Percentiles rank a stretch among this genome's conserved stretches.
Conservation (phyloP, 108 stramenopile species). For the Skeletonema costatum region DNA sequence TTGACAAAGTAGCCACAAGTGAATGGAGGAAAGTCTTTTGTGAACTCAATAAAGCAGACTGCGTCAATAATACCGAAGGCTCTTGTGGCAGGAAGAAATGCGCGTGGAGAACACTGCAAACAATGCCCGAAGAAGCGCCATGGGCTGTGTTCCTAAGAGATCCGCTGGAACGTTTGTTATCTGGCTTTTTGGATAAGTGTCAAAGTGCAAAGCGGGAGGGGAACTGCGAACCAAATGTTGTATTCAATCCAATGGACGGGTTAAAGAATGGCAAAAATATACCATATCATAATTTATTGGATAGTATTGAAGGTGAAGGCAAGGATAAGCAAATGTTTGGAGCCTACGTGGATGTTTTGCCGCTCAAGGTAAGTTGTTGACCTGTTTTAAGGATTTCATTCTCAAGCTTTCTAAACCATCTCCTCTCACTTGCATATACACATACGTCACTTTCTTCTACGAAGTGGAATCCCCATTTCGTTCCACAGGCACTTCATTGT, state of each 20-base stretch:
- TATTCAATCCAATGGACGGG: conserved; percentile 21
- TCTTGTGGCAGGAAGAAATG: conserved; percentile 21
- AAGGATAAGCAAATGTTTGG: conserved; percentile 46
- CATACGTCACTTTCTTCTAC: not conserved
- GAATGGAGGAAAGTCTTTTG: conserved; percentile 45
- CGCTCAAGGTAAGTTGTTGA: conserved; percentile 35
- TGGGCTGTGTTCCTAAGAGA: conserved; percentile 62
- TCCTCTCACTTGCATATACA: not conserved
- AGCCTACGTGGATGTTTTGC: conserved; percentile 56
- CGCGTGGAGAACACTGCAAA: conserved; percentile 18
- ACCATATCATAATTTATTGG: conserved; percentile 7
- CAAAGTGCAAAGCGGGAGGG: not conserved
- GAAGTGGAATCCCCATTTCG: conserved; percentile 67
- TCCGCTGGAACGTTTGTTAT: conserved; percentile 62
- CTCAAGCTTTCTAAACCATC: not conserved
- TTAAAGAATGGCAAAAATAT: not conserved
- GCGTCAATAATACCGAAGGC: conserved; percentile 5
- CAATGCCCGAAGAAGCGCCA: conserved; percentile 24
- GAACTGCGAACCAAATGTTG: conserved; percentile 40
- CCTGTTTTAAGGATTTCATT: not conserved
- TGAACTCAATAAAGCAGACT: conserved; percentile 29
- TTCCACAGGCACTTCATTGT: conserved; percentile 55
- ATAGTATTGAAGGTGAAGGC: conserved; percentile 15
- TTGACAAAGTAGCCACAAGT: conserved; percentile 49
- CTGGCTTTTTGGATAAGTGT: conserved; percentile 65